Percentiles rank a stretch among this genome's conserved stretches.
phyloP scores from a whole-genome alignment of 192 early-diverging fungal species.

The Allomyces macrogynus region DNA sequence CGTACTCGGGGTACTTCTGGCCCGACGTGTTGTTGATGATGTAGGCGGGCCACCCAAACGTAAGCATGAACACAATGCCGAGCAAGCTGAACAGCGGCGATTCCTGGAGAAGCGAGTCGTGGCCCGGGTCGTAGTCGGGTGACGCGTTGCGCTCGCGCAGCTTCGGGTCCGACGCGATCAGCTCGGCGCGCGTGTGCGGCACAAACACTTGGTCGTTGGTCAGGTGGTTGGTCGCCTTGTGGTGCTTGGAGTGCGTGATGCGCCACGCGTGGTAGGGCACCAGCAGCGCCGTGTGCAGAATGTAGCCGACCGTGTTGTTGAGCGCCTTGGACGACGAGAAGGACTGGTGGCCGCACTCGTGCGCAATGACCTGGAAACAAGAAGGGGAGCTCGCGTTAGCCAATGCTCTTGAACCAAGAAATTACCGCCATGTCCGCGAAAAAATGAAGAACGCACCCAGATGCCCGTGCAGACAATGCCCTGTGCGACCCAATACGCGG shows the following conservation, averaged over 20 bases:
- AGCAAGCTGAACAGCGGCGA: constrained; percentile 47
- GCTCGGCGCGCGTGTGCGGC: constrained; percentile 41
- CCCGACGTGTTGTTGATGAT: constrained; percentile 57
- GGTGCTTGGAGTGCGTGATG: constrained; percentile 76
- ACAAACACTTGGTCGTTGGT: constrained; percentile 89
- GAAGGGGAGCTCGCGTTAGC: not conserved
- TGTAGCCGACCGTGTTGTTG: constrained; percentile 71
- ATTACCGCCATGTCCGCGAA: constrained; percentile 7
- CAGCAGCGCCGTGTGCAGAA: constrained; percentile 72
- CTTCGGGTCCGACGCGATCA: not conserved
- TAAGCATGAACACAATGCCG: constrained; percentile 42
- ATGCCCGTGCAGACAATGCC: constrained; percentile 70
- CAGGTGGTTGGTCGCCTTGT: constrained; percentile 79
- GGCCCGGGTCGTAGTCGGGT: constrained; percentile 16
- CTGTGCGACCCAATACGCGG: constrained; percentile 58
- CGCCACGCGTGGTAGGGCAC: constrained; percentile 92
- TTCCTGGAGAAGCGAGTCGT: constrained; percentile 39
- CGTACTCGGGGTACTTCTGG: constrained; percentile 45
- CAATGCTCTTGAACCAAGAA: constrained; percentile 1
- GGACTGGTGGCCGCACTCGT: constrained; percentile 85
- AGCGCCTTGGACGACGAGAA: constrained; percentile 71
- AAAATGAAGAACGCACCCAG: constrained; percentile 42
- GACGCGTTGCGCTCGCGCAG: constrained; percentile 7
- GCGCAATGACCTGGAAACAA: constrained; percentile 28
- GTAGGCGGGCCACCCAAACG: constrained; percentile 80